Percentiles rank a stretch among this genome's conserved stretches.
Conservation (phyloP, 169 alveolate species). For the Cryptosporidium ubiquitum region DNA sequence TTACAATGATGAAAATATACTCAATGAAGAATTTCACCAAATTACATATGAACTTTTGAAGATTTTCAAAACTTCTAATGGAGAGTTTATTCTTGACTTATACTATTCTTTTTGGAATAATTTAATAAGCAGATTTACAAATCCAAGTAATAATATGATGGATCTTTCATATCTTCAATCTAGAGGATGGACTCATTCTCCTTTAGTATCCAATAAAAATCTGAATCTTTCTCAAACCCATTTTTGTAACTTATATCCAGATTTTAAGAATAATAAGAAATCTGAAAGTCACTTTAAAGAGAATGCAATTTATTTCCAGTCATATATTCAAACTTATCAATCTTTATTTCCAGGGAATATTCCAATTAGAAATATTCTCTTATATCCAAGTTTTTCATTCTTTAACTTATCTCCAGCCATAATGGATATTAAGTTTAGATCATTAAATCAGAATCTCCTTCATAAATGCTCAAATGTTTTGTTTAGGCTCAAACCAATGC, state of each 20-base stretch:
- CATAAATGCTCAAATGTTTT: background rate
- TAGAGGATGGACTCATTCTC: slow-evolving; percentile 67
- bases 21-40: slow-evolving; percentile 11
- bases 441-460: background rate
- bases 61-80: slow-evolving; percentile 63
- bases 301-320: slow-evolving; percentile 47
- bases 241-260: slow-evolving; percentile 16
- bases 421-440: slow-evolving; percentile 23
- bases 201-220: slow-evolving; percentile 1
- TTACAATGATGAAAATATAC: slow-evolving; percentile 23
- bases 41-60: slow-evolving; percentile 44
- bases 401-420: slow-evolving; percentile 38
- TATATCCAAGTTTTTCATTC: slow-evolving; percentile 40
- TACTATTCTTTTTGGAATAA: slow-evolving; percentile 67
- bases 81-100: slow-evolving; percentile 37
- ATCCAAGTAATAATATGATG: slow-evolving; percentile 1
- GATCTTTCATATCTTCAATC: slow-evolving; percentile 57
- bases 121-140: slow-evolving; percentile 15
- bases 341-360: slow-evolving; percentile 53
- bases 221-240: slow-evolving; percentile 10
- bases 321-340: slow-evolving; percentile 34
- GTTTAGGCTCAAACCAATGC: slow-evolving; percentile 37
- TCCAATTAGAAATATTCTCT: background rate
- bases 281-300: background rate
- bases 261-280: background rate